phyloP scores from a whole-genome alignment of 345 rosid genomes.

The Gossypium turneri region DNA sequence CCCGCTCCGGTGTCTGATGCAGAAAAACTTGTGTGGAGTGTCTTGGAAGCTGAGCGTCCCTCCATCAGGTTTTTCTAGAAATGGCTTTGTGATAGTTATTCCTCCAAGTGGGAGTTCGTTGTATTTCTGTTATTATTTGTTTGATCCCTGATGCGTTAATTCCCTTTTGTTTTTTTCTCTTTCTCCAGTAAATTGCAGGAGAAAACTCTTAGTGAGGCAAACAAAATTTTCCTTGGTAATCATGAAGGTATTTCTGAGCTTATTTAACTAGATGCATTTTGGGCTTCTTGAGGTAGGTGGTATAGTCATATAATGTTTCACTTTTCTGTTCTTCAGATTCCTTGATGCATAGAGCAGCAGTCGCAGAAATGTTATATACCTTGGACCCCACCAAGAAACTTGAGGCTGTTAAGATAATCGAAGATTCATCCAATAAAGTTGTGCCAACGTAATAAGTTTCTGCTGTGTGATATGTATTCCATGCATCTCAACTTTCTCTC shows the following conservation, averaged over 20 bases:
- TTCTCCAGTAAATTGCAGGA: slow-evolving; percentile 69
- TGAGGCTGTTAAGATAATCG: slow-evolving; percentile 5
- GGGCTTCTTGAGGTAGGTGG: background rate
- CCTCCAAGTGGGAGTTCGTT: background rate
- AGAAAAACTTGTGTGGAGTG: slow-evolving; percentile 81
- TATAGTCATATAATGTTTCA: background rate
- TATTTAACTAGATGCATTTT: background rate
- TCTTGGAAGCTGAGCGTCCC: slow-evolving; percentile 85
- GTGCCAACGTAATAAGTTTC: slow-evolving; percentile 3
- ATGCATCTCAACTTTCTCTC: background rate
- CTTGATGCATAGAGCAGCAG: slow-evolving; percentile 13
- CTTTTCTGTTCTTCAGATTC: slow-evolving; percentile 10
- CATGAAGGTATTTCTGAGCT: slow-evolving; percentile 51
- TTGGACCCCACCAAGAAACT: slow-evolving; percentile 1
- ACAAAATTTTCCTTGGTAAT: slow-evolving; percentile 59
- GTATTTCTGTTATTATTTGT: background rate
- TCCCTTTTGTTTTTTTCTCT: slow-evolving; percentile 3
- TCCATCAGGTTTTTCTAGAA: slow-evolving; percentile 55
- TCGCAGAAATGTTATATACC: slow-evolving; percentile 9
- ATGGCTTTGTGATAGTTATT: background rate
- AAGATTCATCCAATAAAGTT: background rate
- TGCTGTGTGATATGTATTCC: background rate
- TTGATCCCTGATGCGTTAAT: slow-evolving; percentile 7
- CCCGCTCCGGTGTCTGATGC: slow-evolving; percentile 57
- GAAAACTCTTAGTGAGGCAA: slow-evolving; percentile 71